These are phyloP conservation scores for Penicillium bialowiezense DNA, from an alignment of 495 filamentous ascomycete genomes.

Conservation along the genomic window DNA sequence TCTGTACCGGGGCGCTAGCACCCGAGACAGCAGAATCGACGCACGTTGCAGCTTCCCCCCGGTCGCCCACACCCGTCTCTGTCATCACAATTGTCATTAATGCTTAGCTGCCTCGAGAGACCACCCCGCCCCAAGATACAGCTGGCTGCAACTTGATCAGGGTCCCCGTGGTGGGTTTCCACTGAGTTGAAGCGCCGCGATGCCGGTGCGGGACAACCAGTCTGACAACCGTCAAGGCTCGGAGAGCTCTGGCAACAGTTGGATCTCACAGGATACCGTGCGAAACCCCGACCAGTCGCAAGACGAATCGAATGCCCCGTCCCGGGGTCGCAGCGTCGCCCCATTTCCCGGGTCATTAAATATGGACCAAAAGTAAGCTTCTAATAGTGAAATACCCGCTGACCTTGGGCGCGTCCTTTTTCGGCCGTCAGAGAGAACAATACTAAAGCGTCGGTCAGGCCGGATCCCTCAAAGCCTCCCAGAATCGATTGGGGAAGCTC, in stretches of 20 bases:
- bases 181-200: conserved; percentile 22
- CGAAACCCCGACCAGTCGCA: conserved; percentile 27
- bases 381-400: not conserved
- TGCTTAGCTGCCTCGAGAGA: conserved; percentile 14
- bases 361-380: conserved; percentile 38
- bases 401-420: not conserved
- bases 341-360: conserved; percentile 28
- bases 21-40: conserved; percentile 12
- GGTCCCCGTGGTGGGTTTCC: conserved; percentile 17
- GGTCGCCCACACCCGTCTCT: conserved; percentile 6
- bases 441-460: conserved; percentile 17
- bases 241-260: conserved; percentile 43
- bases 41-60: conserved; percentile 8
- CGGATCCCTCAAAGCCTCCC: conserved; percentile 19
- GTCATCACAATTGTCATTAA: conserved; percentile 17
- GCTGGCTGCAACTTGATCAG: conserved; percentile 23
- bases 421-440: not conserved
- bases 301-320: conserved; percentile 15
- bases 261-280: conserved; percentile 45
- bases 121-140: conserved; percentile 10
- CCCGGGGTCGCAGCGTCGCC: conserved; percentile 31
- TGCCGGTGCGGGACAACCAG: conserved; percentile 36
- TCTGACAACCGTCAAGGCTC: conserved; percentile 42
- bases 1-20: conserved; percentile 16
- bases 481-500: conserved; percentile 35